A percentile compares a stretch with the other conserved stretches of the same genome.
Conservation (phyloP, 2,329 filamentous ascomycete genomes). For the Diaporthe nobilis region DNA sequence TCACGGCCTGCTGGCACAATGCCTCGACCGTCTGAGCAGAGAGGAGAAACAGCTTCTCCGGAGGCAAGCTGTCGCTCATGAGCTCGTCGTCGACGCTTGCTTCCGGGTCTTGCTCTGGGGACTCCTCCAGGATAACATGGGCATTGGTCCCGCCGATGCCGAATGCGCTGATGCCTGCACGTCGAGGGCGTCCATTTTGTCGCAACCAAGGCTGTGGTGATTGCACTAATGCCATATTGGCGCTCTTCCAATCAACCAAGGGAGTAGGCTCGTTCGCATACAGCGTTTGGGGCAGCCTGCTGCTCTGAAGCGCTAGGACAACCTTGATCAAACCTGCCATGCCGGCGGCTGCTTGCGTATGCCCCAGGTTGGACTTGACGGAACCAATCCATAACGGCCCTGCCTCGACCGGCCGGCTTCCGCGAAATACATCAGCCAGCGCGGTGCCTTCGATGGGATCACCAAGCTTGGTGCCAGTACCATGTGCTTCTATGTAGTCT, state of each 20-base stretch:
- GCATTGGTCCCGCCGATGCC: not conserved
- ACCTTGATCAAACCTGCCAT: not conserved
- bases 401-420: no score
- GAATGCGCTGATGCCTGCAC: not conserved
- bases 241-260: not conserved
- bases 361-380: not conserved
- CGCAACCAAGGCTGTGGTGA: not conserved
- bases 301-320: not conserved
- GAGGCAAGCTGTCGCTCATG: not conserved
- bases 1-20: not conserved
- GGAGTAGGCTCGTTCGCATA: not conserved
- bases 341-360: not conserved
- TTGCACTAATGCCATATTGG: not conserved
- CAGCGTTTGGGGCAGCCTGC: not conserved
- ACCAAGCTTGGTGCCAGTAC: not conserved
- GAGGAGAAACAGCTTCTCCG: not conserved
- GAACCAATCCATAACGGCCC: not conserved
- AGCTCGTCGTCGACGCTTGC: not conserved
- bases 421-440: not conserved
- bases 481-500: not conserved
- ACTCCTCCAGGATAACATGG: not conserved
- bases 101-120: no score
- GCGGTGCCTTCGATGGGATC: not conserved
- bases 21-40: not conserved
- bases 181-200: not conserved